These are phyloP conservation scores for Suillus placidus DNA, from an alignment of 768 basidiomycete species.

Conservation along the genomic window DNA sequence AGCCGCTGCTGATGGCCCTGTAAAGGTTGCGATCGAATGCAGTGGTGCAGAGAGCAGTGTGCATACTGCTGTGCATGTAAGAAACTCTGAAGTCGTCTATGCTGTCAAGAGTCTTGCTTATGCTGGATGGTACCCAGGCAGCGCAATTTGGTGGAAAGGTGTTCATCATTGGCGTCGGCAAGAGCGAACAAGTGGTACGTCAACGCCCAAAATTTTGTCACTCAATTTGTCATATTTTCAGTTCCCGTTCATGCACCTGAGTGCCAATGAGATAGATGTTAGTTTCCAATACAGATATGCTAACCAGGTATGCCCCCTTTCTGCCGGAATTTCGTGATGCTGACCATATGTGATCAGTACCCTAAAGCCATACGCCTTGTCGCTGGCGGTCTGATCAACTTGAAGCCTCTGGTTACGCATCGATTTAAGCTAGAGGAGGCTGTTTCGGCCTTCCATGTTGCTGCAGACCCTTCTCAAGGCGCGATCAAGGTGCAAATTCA, in stretches of 20 bases:
- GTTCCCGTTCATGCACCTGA: conserved; percentile 77
- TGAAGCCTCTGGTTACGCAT: conserved; percentile 82
- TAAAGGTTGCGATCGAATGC: conserved; percentile 63
- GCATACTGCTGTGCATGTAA: conserved; percentile 58
- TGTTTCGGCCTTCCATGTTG: conserved; percentile 76
- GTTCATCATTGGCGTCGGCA: conserved; percentile 72
- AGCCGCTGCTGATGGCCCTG: conserved; percentile 47
- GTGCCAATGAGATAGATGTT: conserved; percentile 70
- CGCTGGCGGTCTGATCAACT: conserved; percentile 68
- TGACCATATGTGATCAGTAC: conserved; percentile 46
- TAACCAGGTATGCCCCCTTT: conserved; percentile 46
- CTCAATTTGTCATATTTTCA: conserved; percentile 21
- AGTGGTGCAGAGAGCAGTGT: conserved; percentile 67
- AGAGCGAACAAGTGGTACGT: conserved; percentile 56
- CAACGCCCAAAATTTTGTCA: background rate
- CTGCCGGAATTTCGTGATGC: background rate
- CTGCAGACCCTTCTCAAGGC: conserved; percentile 66
- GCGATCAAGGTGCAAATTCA: conserved; percentile 72
- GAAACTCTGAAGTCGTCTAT: conserved; percentile 14
- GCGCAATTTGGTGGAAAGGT: conserved; percentile 67
- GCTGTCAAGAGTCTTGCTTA: background rate
- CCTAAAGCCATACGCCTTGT: conserved; percentile 84
- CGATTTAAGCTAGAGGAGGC: conserved; percentile 73
- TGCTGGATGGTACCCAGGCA: conserved; percentile 41
- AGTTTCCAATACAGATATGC: conserved; percentile 72